phyloP scores from a whole-genome alignment of 345 rosid genomes.

The Eucalyptus polybractea region DNA sequence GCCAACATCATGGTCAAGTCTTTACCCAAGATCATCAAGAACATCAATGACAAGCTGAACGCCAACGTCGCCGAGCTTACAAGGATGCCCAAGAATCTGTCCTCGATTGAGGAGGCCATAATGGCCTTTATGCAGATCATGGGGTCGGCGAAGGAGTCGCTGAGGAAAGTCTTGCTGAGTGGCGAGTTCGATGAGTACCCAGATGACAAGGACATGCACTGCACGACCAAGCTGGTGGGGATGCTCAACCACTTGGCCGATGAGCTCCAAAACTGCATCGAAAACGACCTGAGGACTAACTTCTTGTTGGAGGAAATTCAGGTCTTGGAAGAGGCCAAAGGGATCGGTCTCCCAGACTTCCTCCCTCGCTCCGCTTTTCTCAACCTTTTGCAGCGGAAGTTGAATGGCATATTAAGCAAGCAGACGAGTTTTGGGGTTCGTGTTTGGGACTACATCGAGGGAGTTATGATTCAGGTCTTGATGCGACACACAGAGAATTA shows the following conservation, averaged over 20 bases:
- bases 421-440: not conserved
- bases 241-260: not conserved
- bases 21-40: not conserved
- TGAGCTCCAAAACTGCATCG: not conserved
- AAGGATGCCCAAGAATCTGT: constrained; percentile 9
- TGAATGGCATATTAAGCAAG: not conserved
- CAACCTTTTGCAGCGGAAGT: not conserved
- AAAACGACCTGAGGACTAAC: not conserved
- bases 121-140: constrained; percentile 23
- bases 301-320: constrained; percentile 11
- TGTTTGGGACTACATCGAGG: constrained; percentile 11
- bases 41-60: constrained; percentile 15
- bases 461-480: not conserved
- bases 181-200: constrained; percentile 33
- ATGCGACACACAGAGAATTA: not conserved
- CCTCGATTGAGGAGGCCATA: constrained; percentile 18
- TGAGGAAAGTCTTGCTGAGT: constrained; percentile 16
- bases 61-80: not conserved
- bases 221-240: constrained; percentile 7
- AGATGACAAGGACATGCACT: constrained; percentile 14
- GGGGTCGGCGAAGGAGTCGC: constrained; percentile 25
- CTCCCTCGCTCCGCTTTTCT: constrained; percentile 11
- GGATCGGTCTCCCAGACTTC: constrained; percentile 15
- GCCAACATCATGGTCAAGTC: no score
- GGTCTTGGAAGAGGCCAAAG: constrained; percentile 9